Conservation (phyloP, 768 basidiomycete species). For the Lentinula sp. region DNA sequence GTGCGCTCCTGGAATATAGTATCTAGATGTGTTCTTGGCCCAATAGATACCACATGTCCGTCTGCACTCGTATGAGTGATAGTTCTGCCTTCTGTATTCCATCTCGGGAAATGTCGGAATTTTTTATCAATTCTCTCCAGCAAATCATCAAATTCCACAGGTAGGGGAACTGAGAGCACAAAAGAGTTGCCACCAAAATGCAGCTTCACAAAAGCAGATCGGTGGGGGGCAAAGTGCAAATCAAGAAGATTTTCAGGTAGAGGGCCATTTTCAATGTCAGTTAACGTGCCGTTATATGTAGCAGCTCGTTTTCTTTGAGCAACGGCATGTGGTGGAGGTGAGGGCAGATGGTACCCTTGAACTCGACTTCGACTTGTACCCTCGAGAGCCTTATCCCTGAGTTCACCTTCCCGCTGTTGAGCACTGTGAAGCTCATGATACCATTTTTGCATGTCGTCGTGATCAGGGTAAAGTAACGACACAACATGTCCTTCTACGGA, state of each 20-base stretch:
- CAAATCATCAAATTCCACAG: conserved; percentile 4
- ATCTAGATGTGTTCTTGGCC: neutral
- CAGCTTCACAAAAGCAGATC: conserved; percentile 2
- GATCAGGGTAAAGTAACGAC: neutral
- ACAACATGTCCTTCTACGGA: neutral
- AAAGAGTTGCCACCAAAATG: conserved; percentile 1
- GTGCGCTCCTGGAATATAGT: neutral
- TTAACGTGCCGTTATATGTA: neutral
- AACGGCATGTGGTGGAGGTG: neutral
- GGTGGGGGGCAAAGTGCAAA: neutral
- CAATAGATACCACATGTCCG: neutral
- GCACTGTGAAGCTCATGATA: neutral
- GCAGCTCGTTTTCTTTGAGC: neutral
- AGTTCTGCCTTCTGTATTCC: neutral
- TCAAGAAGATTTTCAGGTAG: neutral
- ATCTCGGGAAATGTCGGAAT: neutral
- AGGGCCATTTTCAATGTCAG: neutral
- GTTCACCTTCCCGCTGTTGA: neutral
- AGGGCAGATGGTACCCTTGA: neutral
- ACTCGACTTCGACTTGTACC: neutral
- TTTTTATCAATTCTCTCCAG: conserved; percentile 5
- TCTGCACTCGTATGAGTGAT: neutral
- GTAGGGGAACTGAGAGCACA: neutral
- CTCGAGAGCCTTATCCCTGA: neutral
- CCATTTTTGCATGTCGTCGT: conserved; percentile 1